These are phyloP conservation scores for Talaromyces piceae DNA, from an alignment of 2,329 filamentous ascomycete species.

Conservation along the genomic window DNA sequence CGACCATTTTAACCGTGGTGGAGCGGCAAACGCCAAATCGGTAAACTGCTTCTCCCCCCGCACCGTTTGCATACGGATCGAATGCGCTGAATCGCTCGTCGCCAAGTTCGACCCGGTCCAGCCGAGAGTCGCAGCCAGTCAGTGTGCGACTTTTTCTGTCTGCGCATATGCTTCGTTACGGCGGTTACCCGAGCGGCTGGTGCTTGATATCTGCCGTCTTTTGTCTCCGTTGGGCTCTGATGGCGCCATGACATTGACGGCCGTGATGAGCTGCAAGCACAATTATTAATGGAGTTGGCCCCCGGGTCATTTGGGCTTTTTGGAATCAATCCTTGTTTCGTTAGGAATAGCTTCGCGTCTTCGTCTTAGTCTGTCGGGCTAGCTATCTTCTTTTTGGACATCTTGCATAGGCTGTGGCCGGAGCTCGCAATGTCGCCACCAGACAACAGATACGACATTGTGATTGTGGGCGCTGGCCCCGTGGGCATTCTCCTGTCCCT, in stretches of 20 bases:
- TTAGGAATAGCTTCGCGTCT: not conserved
- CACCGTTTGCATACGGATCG: not conserved
- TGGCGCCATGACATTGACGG: not conserved
- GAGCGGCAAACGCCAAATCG: not conserved
- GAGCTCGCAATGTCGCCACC: constrained; percentile 4
- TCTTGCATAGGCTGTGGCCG: not conserved
- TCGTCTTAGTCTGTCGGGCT: not conserved
- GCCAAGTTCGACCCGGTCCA: not conserved
- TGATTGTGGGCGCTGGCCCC: constrained; percentile 83
- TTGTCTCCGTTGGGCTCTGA: not conserved
- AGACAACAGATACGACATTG: constrained; percentile 50
- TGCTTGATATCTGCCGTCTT: not conserved
- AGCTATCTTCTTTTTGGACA: not conserved
- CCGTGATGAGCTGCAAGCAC: not conserved
- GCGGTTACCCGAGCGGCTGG: not conserved
- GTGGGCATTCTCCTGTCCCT: constrained; percentile 83
- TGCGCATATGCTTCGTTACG: too few relatives aligned
- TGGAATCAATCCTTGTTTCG: not conserved
- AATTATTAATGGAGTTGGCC: not conserved
- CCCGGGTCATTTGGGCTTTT: not conserved
- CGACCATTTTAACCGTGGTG: constrained; percentile 10
- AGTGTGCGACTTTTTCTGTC: too few relatives aligned
- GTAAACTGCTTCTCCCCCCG: not conserved
- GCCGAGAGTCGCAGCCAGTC: not conserved
- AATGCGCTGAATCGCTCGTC: not conserved